Percentiles rank a stretch among this genome's conserved stretches.
phyloP scores from a whole-genome alignment of 1,139 yeast species.

The Suhomyces guaymorum region DNA sequence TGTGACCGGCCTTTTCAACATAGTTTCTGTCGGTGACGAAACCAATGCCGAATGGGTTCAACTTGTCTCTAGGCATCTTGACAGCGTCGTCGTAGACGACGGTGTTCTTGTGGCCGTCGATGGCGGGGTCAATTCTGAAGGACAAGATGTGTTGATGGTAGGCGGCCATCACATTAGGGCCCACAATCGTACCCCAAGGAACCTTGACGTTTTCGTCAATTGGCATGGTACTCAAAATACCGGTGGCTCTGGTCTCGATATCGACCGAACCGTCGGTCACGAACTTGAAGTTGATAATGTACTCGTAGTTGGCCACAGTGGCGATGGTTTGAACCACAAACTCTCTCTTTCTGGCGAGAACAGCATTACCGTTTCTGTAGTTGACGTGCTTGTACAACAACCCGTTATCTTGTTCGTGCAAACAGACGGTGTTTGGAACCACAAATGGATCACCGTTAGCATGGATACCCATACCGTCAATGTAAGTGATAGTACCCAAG shows the following conservation, averaged over 20 bases:
- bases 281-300: constrained; percentile 73
- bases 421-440: constrained; percentile 75
- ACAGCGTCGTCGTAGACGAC: constrained; percentile 75
- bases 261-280: constrained; percentile 83
- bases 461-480: constrained; percentile 65
- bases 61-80: constrained; percentile 55
- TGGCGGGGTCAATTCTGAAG: constrained; percentile 83
- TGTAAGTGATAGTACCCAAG: constrained; percentile 80
- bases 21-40: constrained; percentile 63
- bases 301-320: constrained; percentile 89
- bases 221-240: constrained; percentile 82
- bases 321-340: constrained; percentile 84
- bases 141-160: constrained; percentile 86
- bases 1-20: constrained; percentile 70
- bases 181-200: constrained; percentile 83
- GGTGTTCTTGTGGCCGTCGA: constrained; percentile 82
- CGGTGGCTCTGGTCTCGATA: constrained; percentile 86
- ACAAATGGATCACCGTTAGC: constrained; percentile 65
- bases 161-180: constrained; percentile 85
- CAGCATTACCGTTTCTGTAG: constrained; percentile 72
- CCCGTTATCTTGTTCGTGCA: constrained; percentile 89
- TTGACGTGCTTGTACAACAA: constrained; percentile 81
- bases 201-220: constrained; percentile 73
- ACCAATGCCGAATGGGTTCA: constrained; percentile 76
- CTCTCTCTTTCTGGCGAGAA: constrained; percentile 83